Percentiles rank a stretch among this genome's conserved stretches.
phyloP scores from a whole-genome alignment of 768 basidiomycete genomes.

The Mycena crocata region DNA sequence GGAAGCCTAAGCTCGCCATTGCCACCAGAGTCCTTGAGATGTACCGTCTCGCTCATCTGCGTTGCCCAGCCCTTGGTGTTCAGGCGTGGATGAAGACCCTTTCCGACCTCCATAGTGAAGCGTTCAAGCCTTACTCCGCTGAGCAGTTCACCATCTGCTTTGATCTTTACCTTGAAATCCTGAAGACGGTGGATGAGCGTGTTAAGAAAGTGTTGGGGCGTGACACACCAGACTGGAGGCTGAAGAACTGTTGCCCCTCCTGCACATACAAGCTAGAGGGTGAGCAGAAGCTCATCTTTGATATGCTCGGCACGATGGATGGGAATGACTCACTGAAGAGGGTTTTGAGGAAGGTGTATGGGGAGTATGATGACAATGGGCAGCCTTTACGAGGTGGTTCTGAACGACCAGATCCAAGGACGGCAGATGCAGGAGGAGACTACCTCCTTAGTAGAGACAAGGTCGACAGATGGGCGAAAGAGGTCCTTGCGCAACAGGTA shows the following conservation, averaged over 20 bases:
- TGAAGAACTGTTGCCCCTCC: conserved; percentile 47
- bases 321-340: conserved; percentile 49
- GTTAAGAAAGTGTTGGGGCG: conserved; percentile 42
- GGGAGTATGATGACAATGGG: too few species aligned
- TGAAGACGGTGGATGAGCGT: conserved; percentile 25
- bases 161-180: conserved; percentile 49
- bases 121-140: conserved; percentile 7
- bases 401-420: conserved; percentile 31
- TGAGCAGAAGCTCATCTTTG: conserved; percentile 41
- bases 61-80: background rate
- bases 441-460: background rate
- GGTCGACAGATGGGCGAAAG: conserved; percentile 17
- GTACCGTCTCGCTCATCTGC: background rate
- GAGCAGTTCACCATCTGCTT: conserved; percentile 44
- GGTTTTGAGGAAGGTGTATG: conserved; percentile 33
- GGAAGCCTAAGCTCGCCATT: background rate
- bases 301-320: conserved; percentile 43
- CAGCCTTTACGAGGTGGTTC: conserved; percentile 39
- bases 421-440: conserved; percentile 12
- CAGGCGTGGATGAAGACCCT: conserved; percentile 36
- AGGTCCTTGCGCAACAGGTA: conserved; percentile 12
- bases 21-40: background rate
- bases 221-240: conserved; percentile 44
- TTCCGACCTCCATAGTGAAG: conserved; percentile 23
- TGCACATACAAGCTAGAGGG: conserved; percentile 51